phyloP scores from a whole-genome alignment of 1,284 basidiomycete genomes.

The Naganishia albida region DNA sequence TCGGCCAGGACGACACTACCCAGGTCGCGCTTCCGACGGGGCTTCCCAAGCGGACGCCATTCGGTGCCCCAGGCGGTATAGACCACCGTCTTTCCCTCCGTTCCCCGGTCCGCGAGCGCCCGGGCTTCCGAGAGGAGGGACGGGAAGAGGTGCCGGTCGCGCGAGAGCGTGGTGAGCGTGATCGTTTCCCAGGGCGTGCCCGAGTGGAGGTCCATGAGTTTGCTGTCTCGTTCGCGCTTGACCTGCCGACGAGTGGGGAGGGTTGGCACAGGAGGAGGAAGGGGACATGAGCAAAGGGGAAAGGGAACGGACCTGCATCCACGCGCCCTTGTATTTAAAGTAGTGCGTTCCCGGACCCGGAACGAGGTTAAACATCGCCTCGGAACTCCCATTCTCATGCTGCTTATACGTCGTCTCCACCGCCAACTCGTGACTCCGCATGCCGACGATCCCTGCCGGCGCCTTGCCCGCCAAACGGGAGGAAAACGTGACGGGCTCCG shows the following conservation, averaged over 20 bases:
- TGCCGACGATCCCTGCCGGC: conserved; percentile 57
- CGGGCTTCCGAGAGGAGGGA: conserved; percentile 81
- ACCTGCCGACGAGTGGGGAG: conserved; percentile 70
- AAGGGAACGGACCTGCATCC: conserved; percentile 79
- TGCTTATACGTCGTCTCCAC: conserved; percentile 90
- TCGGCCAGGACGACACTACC: conserved; percentile 86
- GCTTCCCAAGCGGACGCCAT: conserved; percentile 94
- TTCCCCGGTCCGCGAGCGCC: conserved; percentile 77
- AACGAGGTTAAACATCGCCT: conserved; percentile 85
- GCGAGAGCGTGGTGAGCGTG: conserved; percentile 86
- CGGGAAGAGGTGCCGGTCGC: conserved; percentile 79
- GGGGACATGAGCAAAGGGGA: neutral
- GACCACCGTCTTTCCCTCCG: conserved; percentile 93
- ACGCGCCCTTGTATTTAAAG: conserved; percentile 83
- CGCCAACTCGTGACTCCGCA: conserved; percentile 85
- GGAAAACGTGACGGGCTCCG: neutral
- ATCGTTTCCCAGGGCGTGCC: conserved; percentile 98
- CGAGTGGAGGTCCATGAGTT: conserved; percentile 85
- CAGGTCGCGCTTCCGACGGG: conserved; percentile 81
- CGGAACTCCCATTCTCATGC: conserved; percentile 81
- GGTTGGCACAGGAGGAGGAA: neutral
- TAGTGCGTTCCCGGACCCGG: conserved; percentile 95
- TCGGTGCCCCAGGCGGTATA: conserved; percentile 96
- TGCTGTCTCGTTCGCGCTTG: conserved; percentile 86
- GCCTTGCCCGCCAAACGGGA: conserved; percentile 26